Percentiles rank a stretch among this genome's conserved stretches.
phyloP scores from a whole-genome alignment of 2,329 filamentous ascomycete species.

The Drechslerella coelobrocha region DNA sequence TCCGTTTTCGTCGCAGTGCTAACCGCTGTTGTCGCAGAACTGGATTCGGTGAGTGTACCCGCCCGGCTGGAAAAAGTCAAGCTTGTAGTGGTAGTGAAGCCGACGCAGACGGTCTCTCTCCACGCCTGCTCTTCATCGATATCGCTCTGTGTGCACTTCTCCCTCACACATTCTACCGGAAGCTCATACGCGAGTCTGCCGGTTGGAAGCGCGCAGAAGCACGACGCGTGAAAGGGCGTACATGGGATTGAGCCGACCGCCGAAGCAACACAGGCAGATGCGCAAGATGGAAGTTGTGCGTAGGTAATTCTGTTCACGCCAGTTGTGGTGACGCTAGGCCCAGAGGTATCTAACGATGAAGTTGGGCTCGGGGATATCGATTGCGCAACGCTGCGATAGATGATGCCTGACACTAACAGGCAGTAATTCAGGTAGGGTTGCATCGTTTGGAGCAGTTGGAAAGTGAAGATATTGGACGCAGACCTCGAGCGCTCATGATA shows the following conservation, averaged over 20 bases:
- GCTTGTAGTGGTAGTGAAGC: slow-evolving; percentile 19
- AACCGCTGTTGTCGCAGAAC: neutral
- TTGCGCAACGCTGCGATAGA: slow-evolving; percentile 11
- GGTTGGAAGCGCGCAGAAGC: slow-evolving; percentile 36
- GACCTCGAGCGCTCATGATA: no score
- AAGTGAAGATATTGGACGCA: no score
- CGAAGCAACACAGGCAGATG: slow-evolving; percentile 30
- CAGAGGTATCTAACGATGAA: neutral
- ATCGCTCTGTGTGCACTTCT: slow-evolving; percentile 32
- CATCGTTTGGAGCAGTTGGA: no score
- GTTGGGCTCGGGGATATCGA: slow-evolving; percentile 9
- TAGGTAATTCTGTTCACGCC: slow-evolving; percentile 38
- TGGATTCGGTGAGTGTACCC: neutral
- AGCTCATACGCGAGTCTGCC: slow-evolving; percentile 30
- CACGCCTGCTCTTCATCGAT: slow-evolving; percentile 29
- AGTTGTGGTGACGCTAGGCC: slow-evolving; percentile 10
- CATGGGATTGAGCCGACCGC: slow-evolving; percentile 36
- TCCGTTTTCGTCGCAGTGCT: slow-evolving; percentile 5
- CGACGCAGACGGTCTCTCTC: slow-evolving; percentile 26
- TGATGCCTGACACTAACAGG: neutral
- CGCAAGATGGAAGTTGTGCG: slow-evolving; percentile 37
- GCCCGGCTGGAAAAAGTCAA: slow-evolving; percentile 12
- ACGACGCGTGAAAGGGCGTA: slow-evolving; percentile 32
- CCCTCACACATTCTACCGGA: slow-evolving; percentile 35
- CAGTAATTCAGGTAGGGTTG: neutral